phyloP scores from a whole-genome alignment of 345 rosid genomes.

The Noccaea bulbosa region DNA sequence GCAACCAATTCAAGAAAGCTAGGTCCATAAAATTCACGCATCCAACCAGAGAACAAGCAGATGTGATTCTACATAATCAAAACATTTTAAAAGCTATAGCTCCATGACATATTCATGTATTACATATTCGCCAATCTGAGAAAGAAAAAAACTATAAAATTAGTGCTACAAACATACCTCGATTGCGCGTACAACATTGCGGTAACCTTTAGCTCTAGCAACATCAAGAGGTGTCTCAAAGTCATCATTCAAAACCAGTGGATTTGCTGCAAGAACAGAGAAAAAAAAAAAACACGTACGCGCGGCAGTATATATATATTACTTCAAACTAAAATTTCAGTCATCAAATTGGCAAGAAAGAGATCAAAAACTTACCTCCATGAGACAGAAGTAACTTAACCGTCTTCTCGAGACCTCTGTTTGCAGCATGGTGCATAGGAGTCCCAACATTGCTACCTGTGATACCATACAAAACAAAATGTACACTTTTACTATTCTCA shows the following conservation, averaged over 20 bases:
- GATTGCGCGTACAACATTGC: constrained; percentile 74
- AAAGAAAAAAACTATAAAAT: background rate
- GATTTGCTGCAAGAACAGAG: constrained; percentile 62
- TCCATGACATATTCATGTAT: background rate
- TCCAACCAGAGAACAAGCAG: constrained; percentile 89
- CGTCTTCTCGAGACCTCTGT: constrained; percentile 73
- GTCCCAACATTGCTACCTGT: constrained; percentile 87
- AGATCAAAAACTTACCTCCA: constrained; percentile 59
- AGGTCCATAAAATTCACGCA: constrained; percentile 87
- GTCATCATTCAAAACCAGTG: constrained; percentile 76
- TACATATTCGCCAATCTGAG: background rate
- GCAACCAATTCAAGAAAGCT: constrained; percentile 78
- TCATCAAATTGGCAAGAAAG: background rate
- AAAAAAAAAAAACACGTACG: background rate
- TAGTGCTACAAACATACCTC: constrained; percentile 57
- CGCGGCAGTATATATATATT: background rate
- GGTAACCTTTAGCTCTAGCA: constrained; percentile 77
- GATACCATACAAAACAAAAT: constrained; percentile 24
- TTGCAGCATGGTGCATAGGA: constrained; percentile 96
- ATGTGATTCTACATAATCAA: constrained; percentile 58
- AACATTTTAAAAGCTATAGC: background rate
- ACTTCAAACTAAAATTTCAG: background rate
- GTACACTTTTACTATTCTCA: background rate
- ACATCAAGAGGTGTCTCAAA: constrained; percentile 84
- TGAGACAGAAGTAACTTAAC: constrained; percentile 78